A percentile compares a stretch with the other conserved stretches of the same genome.
phyloP scores from a whole-genome alignment of 202 grass and related monocot species.

The Digitaria exilis region DNA sequence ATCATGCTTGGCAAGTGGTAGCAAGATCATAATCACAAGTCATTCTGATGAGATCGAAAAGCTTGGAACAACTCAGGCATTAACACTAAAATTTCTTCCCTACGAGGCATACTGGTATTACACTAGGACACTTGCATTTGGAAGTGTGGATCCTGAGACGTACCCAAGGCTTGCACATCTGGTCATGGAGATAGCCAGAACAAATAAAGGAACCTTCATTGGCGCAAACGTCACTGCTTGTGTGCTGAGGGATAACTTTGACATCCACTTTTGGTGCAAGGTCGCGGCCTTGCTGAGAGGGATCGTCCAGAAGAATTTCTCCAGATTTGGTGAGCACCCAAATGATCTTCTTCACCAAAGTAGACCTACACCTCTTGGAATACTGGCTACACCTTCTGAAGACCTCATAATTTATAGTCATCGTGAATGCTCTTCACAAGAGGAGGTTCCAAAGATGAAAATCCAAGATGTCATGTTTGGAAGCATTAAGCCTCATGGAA shows the following conservation, averaged over 20 bases:
- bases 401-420: background rate
- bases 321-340: background rate
- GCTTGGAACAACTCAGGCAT: background rate
- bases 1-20: background rate
- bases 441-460: background rate
- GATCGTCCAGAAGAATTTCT: background rate
- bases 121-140: slow-evolving; percentile 6
- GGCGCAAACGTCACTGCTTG: background rate
- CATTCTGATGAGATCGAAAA: background rate
- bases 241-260: background rate
- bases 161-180: background rate
- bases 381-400: background rate
- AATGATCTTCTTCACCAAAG: background rate
- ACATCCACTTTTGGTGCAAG: background rate
- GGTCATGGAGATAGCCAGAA: background rate
- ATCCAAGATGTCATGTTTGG: background rate
- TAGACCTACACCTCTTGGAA: background rate
- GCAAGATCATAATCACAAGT: slow-evolving; percentile 27
- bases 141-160: background rate
- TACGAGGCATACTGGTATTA: background rate
- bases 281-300: background rate
- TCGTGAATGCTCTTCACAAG: background rate
- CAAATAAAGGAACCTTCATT: background rate
- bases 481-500: background rate
- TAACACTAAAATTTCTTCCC: background rate